Evolutionary conservation across 495 filamentous ascomycete species (phyloP).

Genomic region (Articulospora tetracladia): DNA sequence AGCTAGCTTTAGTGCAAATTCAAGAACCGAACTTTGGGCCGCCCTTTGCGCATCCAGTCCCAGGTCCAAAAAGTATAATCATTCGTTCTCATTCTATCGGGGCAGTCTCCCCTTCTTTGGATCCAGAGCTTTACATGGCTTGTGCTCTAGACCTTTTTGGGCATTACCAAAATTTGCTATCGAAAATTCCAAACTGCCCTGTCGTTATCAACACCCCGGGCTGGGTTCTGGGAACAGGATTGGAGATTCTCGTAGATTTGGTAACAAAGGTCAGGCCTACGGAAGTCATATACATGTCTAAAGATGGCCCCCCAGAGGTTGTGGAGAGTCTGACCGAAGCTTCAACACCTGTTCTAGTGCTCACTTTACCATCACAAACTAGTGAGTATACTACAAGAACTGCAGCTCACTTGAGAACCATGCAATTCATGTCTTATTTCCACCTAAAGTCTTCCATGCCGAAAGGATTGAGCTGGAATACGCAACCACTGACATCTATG

Average conservation of each 20-base stretch:
- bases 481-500: conserved; percentile 18
- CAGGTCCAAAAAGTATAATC: conserved; percentile 30
- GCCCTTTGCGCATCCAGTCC: conserved; percentile 64
- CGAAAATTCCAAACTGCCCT: conserved; percentile 34
- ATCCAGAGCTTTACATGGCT: conserved; percentile 66
- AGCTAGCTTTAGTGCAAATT: conserved; percentile 67
- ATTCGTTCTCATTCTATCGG: conserved; percentile 72
- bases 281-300: conserved; percentile 73
- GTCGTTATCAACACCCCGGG: conserved; percentile 80
- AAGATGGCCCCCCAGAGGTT: conserved; percentile 62
- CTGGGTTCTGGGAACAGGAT: conserved; percentile 74
- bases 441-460: conserved; percentile 10
- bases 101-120: conserved; percentile 61
- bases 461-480: conserved; percentile 14
- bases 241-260: conserved; percentile 65
- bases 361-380: conserved; percentile 53
- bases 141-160: conserved; percentile 65
- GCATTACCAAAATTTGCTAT: conserved; percentile 46
- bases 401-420: conserved; percentile 60
- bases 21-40: conserved; percentile 65
- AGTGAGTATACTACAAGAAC: conserved; percentile 61
- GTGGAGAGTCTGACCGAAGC: conserved; percentile 51
- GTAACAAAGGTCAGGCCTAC: conserved; percentile 45
- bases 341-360: conserved; percentile 28
- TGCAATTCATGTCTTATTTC: conserved; percentile 30